phyloP scores from a whole-genome alignment of 2,329 filamentous ascomycete genomes.

The Helotiales sp. region DNA sequence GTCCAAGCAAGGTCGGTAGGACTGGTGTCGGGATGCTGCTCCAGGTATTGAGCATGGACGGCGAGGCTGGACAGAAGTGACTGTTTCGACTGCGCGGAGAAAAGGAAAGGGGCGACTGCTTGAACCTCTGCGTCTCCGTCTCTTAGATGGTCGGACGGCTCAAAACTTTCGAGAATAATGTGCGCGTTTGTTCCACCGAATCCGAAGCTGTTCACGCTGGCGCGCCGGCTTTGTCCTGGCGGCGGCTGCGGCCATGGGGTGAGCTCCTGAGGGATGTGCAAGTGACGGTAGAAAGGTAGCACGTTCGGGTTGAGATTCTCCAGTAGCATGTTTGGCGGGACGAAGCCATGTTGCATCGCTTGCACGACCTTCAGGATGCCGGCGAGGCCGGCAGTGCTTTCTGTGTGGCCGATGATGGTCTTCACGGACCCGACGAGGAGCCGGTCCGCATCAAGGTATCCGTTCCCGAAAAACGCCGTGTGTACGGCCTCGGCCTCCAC shows the following conservation, averaged over 20 bases:
- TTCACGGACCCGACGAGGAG: slow-evolving; percentile 36
- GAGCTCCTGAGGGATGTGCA: not conserved
- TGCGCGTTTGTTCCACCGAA: slow-evolving; percentile 56
- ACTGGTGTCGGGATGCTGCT: too few relatives aligned
- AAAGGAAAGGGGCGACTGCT: too few relatives aligned
- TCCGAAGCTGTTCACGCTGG: slow-evolving; percentile 44
- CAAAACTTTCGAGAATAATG: slow-evolving; percentile 49
- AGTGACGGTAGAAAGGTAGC: slow-evolving; percentile 22
- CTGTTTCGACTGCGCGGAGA: slow-evolving; percentile 29
- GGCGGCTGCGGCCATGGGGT: slow-evolving; percentile 29
- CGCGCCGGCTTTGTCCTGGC: slow-evolving; percentile 18
- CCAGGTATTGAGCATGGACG: too few relatives aligned
- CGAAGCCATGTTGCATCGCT: slow-evolving; percentile 37
- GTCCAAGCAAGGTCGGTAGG: slow-evolving; percentile 21
- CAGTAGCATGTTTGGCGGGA: slow-evolving; percentile 44
- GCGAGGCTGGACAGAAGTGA: too few relatives aligned
- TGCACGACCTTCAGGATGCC: slow-evolving; percentile 40
- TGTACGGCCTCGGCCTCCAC: slow-evolving; percentile 23
- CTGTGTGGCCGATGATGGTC: slow-evolving; percentile 39
- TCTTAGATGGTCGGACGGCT: too few relatives aligned
- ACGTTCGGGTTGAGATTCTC: slow-evolving; percentile 45
- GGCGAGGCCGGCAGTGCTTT: slow-evolving; percentile 42
- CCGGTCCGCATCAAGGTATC: too few relatives aligned
- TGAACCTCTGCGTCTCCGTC: too few relatives aligned
- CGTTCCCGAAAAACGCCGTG: slow-evolving; percentile 28